phyloP scores from a whole-genome alignment of 1,284 basidiomycete genomes.

The Anthracocystis setariae region DNA sequence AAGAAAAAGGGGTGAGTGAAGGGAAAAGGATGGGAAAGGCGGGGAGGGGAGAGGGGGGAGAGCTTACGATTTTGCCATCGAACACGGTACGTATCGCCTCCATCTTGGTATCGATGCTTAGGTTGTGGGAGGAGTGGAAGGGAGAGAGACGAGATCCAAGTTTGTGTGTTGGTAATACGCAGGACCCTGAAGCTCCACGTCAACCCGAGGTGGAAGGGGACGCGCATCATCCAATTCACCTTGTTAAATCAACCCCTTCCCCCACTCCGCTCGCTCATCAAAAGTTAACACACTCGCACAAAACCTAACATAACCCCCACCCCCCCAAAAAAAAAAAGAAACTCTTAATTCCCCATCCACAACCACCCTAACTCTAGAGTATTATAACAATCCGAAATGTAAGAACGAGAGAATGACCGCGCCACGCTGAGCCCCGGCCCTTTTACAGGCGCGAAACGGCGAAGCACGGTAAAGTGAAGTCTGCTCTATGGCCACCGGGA shows the following conservation, averaged over 20 bases:
- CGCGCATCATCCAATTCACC: background rate
- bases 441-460: background rate
- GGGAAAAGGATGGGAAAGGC: background rate
- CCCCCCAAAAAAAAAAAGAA: no score
- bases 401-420: constrained; percentile 48
- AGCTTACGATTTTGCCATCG: constrained; percentile 46
- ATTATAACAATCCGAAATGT: constrained; percentile 14
- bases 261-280: background rate
- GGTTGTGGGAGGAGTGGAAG: background rate
- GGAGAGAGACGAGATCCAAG: background rate
- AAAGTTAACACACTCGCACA: no score
- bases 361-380: background rate
- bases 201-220: background rate
- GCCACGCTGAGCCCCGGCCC: no score
- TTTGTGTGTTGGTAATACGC: background rate
- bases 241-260: background rate
- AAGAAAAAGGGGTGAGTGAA: background rate
- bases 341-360: background rate
- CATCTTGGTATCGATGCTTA: constrained; percentile 11
- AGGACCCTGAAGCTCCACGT: constrained; percentile 23
- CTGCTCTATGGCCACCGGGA: constrained; percentile 15
- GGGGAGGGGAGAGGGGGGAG: background rate
- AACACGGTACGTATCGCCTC: constrained; percentile 29
- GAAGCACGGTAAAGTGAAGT: constrained; percentile 55
- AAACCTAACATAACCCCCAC: no score